Evolutionary conservation across 495 filamentous ascomycete genomes (phyloP).

Genomic region (Talaromyces wortmannii): DNA sequence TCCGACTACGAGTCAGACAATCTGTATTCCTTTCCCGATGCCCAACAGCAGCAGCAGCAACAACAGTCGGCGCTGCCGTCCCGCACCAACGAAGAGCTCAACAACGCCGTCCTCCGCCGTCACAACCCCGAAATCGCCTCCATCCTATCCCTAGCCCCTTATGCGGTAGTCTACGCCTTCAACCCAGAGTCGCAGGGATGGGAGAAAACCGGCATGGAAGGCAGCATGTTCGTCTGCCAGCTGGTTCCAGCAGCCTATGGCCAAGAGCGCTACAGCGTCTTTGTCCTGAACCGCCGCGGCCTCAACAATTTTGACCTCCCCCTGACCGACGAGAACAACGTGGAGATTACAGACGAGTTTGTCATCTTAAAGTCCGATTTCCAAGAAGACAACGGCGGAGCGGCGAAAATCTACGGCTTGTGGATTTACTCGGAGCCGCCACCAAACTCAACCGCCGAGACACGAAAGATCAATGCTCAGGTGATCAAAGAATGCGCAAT

Average conservation of each 20-base stretch:
- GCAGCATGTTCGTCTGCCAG: conserved; percentile 74
- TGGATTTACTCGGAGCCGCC: conserved; percentile 59
- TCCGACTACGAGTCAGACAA: conserved; percentile 65
- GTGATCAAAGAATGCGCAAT: conserved; percentile 48
- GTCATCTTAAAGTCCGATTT: conserved; percentile 47
- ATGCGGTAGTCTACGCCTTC: conserved; percentile 75
- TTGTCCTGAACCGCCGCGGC: conserved; percentile 55
- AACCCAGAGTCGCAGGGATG: conserved; percentile 51
- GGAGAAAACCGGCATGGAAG: conserved; percentile 74
- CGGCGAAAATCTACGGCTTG: conserved; percentile 43
- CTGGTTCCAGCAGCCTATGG: conserved; percentile 35
- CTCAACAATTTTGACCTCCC: conserved; percentile 51
- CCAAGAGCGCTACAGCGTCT: conserved; percentile 48
- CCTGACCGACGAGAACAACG: conserved; percentile 43
- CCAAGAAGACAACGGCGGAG: neutral
- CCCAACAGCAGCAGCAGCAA: conserved; percentile 17
- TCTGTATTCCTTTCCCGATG: conserved; percentile 36
- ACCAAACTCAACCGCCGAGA: conserved; percentile 46
- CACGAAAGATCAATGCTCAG: conserved; percentile 40
- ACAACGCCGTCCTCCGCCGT: conserved; percentile 69
- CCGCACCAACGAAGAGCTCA: conserved; percentile 73
- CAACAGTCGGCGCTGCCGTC: conserved; percentile 31
- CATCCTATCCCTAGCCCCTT: conserved; percentile 70
- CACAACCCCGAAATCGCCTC: conserved; percentile 60
- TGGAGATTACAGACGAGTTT: conserved; percentile 55